These are phyloP conservation scores for Pharnaceum exiguum DNA, from an alignment of 148 eudicot species.

Conservation along the genomic window DNA sequence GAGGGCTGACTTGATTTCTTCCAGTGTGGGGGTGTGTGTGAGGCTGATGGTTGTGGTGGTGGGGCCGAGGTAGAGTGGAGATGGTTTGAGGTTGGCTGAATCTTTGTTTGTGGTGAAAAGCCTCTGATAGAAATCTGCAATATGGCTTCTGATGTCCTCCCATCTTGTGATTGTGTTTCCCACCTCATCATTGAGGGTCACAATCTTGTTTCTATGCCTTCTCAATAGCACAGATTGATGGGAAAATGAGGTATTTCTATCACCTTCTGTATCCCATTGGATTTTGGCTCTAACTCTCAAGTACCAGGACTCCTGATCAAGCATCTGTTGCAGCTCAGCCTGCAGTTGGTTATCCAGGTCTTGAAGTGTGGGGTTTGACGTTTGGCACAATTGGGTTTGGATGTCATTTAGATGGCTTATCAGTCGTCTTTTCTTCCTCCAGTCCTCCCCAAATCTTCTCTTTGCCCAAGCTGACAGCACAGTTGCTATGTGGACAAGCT, in stretches of 20 bases:
- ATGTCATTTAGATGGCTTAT: too few species aligned
- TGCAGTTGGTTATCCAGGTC: background rate
- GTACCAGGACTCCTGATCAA: background rate
- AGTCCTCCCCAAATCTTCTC: too few species aligned
- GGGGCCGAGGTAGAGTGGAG: rapidly evolving
- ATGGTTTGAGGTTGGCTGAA: background rate
- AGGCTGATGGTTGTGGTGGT: background rate
- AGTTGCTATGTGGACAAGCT: too few species aligned
- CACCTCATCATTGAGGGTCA: background rate
- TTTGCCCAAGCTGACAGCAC: too few species aligned
- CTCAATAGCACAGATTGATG: background rate
- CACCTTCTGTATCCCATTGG: background rate
- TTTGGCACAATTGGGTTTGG: too few species aligned
- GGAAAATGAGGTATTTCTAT: background rate
- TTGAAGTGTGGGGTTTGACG: too few species aligned
- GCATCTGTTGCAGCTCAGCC: background rate
- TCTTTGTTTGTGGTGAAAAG: too few species aligned
- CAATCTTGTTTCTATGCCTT: background rate
- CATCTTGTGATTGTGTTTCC: background rate
- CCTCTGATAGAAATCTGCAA: background rate
- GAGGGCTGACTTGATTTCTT: background rate
- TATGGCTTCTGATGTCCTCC: background rate
- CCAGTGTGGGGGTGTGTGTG: background rate
- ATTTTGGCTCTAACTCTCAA: background rate
- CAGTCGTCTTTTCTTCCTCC: background rate